Base-by-base conservation (phyloP, 2,329 filamentous ascomycete species). In the Phaeoacremonium minimum region DNA sequence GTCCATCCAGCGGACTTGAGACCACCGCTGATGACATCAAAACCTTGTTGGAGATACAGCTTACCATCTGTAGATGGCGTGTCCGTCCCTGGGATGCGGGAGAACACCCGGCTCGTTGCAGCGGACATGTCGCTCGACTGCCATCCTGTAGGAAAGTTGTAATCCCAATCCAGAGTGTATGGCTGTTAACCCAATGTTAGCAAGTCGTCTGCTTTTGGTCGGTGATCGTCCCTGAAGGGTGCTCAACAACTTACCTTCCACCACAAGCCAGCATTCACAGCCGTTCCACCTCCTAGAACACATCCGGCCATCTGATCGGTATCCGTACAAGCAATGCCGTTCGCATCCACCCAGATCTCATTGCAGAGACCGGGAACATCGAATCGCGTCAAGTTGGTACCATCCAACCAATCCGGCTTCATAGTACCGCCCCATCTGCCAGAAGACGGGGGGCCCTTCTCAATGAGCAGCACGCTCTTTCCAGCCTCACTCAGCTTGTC, bases 281-380 rank as follows among this genome's bases (percentile, higher is more conserved):
- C 75, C 12, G 77, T 75, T 7, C 78, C 77, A 37, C 83, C 83
- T 33, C 83, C 83, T 4, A 87, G 69, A 30, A 87, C 68, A 43
- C 83, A 87, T 12, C 81, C 83, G 11, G 80, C 79, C 79, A 85
- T 85, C 49, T 83, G 77, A 43, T 83, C 80, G n/a, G 76, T 79
- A 53, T 87, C 83, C 2, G 70, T 71, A 57, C 83, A 87, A 22
- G 77, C 74, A 47, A 85, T 77, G 18, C 78, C 80, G 4, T 66
- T 65, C 8, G 75, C 78, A 49, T 83, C 71, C 4, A 67, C 61
- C 73, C 79, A 84, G 46, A 87, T 83, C 58, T 85, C 67, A 54
- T 85, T 86, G 56, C 79, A 84, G 41, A 86, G 73, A 37, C 81
- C 80, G 0, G 83, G 83, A 5, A 86, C 75, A 49, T 87, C 83